A percentile compares a stretch with the other conserved stretches of the same genome.
Conservation (phyloP, 768 basidiomycete genomes). For the Lactarius tabidus region DNA sequence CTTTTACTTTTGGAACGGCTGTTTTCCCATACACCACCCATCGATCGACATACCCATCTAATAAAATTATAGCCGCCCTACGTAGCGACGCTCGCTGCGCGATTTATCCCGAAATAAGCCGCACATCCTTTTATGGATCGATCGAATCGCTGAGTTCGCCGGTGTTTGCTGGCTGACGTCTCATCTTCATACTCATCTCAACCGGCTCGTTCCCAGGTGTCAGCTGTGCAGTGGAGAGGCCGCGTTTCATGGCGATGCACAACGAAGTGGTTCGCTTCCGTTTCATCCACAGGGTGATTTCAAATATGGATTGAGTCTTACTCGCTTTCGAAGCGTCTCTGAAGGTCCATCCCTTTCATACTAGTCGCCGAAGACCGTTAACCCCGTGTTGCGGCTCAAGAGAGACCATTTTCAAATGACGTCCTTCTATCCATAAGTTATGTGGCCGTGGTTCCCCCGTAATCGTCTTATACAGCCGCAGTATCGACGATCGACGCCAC, state of each 20-base stretch:
- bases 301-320: not conserved
- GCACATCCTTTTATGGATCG: not conserved
- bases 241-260: not conserved
- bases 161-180: not conserved
- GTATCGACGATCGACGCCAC: slow-evolving; percentile 21
- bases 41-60: not conserved
- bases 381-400: slow-evolving; percentile 8
- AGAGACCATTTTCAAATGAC: slow-evolving; percentile 1
- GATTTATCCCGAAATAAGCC: slow-evolving; percentile 6
- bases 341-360: not conserved
- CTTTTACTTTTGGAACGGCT: not conserved
- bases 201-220: not conserved
- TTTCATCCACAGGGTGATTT: slow-evolving; percentile 2
- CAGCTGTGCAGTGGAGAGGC: not conserved
- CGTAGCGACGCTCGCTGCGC: not conserved
- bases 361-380: slow-evolving; percentile 13
- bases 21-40: not conserved
- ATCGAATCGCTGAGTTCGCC: not conserved
- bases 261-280: not conserved
- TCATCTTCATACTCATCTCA: not conserved
- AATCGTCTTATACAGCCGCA: not conserved
- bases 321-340: not conserved
- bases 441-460: not conserved
- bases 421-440: not conserved
- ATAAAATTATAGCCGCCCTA: not conserved